Conservation (phyloP, 2,329 filamentous ascomycete species). For the Blastomyces parvus region DNA sequence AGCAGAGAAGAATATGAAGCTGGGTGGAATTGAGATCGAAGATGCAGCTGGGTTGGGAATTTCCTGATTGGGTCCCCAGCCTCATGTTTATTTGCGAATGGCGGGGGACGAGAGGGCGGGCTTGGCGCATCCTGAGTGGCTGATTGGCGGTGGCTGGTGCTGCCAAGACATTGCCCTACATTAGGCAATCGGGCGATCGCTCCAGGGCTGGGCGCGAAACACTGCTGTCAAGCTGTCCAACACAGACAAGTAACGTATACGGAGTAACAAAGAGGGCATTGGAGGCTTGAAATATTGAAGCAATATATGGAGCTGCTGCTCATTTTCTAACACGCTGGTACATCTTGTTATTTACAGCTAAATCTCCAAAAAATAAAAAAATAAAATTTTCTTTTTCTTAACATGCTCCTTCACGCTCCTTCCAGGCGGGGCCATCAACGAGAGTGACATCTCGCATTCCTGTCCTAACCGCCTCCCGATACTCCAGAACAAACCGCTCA, state of each 20-base stretch:
- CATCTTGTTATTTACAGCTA: not conserved
- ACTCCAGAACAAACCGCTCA: slow-evolving; percentile 43
- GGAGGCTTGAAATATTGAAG: not conserved
- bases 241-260: too few relatives aligned
- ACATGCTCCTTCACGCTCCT: slow-evolving; percentile 43
- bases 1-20: not conserved
- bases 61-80: slow-evolving; percentile 4
- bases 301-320: not conserved
- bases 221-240: not conserved
- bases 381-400: slow-evolving; percentile 22
- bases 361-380: not conserved
- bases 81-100: slow-evolving; percentile 12
- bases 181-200: not conserved
- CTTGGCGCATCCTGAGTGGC: slow-evolving; percentile 3
- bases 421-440: slow-evolving; percentile 41
- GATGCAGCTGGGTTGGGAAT: not conserved
- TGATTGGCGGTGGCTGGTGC: slow-evolving; percentile 6
- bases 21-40: not conserved
- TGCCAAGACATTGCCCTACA: slow-evolving; percentile 5
- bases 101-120: slow-evolving; percentile 14
- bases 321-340: not conserved
- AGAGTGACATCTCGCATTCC: slow-evolving; percentile 39
- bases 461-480: slow-evolving; percentile 44
- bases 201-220: too few relatives aligned
- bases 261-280: not conserved